Evolutionary conservation across 2,329 filamentous ascomycete species (phyloP).

Genomic region (Ciborinia camelliae): DNA sequence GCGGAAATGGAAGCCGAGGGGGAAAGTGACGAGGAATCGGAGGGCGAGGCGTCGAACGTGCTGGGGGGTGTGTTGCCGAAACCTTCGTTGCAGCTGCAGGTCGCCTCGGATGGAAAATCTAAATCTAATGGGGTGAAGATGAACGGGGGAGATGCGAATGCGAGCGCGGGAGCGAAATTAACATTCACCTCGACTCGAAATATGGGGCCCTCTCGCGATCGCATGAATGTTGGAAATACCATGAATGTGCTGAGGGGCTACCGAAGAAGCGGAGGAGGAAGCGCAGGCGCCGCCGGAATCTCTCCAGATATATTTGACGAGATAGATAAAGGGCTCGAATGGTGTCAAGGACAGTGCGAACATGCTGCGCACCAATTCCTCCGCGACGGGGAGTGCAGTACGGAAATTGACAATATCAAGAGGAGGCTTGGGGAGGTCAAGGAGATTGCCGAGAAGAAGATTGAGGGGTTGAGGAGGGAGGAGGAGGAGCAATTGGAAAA

Average conservation of each 20-base stretch:
- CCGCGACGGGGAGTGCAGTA: constrained; percentile 79
- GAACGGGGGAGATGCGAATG: constrained; percentile 27
- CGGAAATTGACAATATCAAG: constrained; percentile 66
- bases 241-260: constrained; percentile 31
- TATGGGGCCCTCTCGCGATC: constrained; percentile 38
- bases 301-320: constrained; percentile 60
- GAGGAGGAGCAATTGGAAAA: constrained; percentile 22
- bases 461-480: constrained; percentile 28
- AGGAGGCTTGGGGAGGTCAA: constrained; percentile 49
- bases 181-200: constrained; percentile 42
- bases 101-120: constrained; percentile 13
- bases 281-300: constrained; percentile 17
- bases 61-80: constrained; percentile 6
- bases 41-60: constrained; percentile 16
- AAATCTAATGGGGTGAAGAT: constrained; percentile 31
- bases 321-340: constrained; percentile 75
- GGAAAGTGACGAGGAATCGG: constrained; percentile 42
- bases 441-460: constrained; percentile 39
- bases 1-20: constrained; percentile 53
- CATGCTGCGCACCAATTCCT: constrained; percentile 84
- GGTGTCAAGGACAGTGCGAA: constrained; percentile 78
- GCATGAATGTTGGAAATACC: constrained; percentile 26
- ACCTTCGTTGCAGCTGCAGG: background rate
- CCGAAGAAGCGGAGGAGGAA: constrained; percentile 25
- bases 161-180: constrained; percentile 37